These are phyloP conservation scores for Neurospora sp. DNA, from an alignment of 495 filamentous ascomycete species.

Conservation along the genomic window DNA sequence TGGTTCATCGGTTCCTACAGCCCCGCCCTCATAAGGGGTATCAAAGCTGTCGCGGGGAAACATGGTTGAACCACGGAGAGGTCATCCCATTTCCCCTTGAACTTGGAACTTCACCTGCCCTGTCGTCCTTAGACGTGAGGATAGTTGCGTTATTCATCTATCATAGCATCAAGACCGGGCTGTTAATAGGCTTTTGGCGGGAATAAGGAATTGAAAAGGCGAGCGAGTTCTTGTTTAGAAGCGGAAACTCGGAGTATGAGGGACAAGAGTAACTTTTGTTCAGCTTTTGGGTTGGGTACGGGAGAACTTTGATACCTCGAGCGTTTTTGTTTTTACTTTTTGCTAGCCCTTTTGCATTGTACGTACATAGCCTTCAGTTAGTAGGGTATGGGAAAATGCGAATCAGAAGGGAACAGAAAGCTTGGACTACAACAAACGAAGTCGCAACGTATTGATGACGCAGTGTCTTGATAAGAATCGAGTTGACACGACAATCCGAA, in stretches of 20 bases:
- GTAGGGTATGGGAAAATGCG: neutral
- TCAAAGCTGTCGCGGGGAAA: neutral
- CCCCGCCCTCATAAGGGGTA: neutral
- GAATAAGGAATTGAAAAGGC: neutral
- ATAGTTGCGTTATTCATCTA: neutral
- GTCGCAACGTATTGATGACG: neutral
- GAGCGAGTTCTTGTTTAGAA: neutral
- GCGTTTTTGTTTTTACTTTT: neutral
- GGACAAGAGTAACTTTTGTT: neutral
- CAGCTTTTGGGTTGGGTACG: neutral
- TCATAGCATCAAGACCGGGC: neutral
- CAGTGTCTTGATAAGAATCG: neutral
- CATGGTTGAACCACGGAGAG: neutral
- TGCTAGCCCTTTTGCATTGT: neutral
- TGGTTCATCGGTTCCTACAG: neutral
- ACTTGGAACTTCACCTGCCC: neutral
- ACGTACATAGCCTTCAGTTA: neutral
- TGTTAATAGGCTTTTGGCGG: neutral
- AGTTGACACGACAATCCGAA: too few relatives aligned
- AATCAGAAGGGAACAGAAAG: neutral
- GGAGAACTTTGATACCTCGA: neutral
- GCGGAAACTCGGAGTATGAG: neutral
- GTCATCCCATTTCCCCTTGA: neutral
- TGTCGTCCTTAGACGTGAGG: neutral
- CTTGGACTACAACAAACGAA: neutral